Conservation (phyloP, 2,329 filamentous ascomycete species). For the Aspergillus nomiae region DNA sequence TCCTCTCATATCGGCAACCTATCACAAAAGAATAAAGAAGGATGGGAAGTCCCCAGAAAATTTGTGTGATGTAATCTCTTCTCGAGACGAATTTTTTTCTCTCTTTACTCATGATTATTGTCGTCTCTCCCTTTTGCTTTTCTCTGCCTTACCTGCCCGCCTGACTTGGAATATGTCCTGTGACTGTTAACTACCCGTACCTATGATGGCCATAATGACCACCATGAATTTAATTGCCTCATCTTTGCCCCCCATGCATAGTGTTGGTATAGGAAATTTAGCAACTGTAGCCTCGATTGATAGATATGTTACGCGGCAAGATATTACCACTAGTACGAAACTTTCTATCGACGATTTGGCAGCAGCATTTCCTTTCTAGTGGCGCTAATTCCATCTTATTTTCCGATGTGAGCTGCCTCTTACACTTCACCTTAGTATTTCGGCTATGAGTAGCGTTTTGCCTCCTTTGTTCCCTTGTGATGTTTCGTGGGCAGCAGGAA, state of each 20-base stretch:
- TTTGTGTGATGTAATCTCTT: constrained; percentile 13
- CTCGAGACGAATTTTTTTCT: constrained; percentile 1
- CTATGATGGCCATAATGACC: neutral
- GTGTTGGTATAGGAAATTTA: neutral
- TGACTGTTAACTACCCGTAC: constrained; percentile 23
- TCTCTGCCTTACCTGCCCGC: constrained; percentile 14
- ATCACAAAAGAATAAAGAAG: neutral
- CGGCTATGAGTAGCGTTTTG: neutral
- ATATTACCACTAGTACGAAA: neutral
- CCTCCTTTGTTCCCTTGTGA: neutral
- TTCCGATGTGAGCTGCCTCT: neutral
- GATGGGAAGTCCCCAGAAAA: neutral
- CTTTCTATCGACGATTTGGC: neutral
- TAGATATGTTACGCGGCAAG: neutral
- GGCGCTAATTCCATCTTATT: neutral
- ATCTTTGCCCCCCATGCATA: neutral
- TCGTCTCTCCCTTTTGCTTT: too few relatives aligned
- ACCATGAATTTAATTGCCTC: neutral
- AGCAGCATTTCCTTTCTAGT: neutral
- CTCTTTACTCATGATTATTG: constrained; percentile 5
- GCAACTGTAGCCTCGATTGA: neutral
- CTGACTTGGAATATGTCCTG: constrained; percentile 28
- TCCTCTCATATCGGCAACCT: neutral
- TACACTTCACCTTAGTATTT: neutral
- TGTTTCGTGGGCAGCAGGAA: neutral